phyloP scores from a whole-genome alignment of 768 basidiomycete genomes.

The Mrakia blollopis region DNA sequence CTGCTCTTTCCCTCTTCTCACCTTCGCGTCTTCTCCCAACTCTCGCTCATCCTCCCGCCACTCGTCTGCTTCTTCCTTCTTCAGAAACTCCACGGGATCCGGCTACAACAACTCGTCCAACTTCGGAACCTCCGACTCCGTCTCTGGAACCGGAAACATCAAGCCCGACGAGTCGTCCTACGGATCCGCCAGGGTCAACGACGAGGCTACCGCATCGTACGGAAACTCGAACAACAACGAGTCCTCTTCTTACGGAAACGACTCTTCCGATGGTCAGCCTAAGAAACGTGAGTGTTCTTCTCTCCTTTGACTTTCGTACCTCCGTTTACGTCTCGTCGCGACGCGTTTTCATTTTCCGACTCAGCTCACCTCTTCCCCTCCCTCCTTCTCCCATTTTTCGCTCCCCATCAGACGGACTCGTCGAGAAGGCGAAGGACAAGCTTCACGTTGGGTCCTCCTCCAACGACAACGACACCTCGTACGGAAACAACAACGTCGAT shows the following conservation, averaged over 20 bases:
- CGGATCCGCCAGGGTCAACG: not conserved
- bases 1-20: not conserved
- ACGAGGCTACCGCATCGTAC: not conserved
- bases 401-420: not conserved
- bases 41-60: not conserved
- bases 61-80: too few species aligned
- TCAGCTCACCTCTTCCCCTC: not conserved
- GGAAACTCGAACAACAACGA: not conserved
- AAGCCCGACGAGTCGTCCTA: not conserved
- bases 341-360: not conserved
- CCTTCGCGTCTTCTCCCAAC: not conserved
- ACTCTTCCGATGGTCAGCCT: not conserved
- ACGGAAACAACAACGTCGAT: not conserved
- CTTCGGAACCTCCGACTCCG: constrained; percentile 1
- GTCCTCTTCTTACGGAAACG: not conserved
- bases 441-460: not conserved
- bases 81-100: not conserved
- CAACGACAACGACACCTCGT: not conserved
- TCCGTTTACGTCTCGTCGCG: not conserved
- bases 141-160: not conserved
- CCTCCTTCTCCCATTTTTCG: not conserved
- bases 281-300: not conserved
- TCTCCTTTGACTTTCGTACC: not conserved
- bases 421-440: constrained; percentile 1
- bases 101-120: constrained; percentile 17